Conservation (phyloP, 2,329 filamentous ascomycete species). For the Ceratocystis lukuohia region DNA sequence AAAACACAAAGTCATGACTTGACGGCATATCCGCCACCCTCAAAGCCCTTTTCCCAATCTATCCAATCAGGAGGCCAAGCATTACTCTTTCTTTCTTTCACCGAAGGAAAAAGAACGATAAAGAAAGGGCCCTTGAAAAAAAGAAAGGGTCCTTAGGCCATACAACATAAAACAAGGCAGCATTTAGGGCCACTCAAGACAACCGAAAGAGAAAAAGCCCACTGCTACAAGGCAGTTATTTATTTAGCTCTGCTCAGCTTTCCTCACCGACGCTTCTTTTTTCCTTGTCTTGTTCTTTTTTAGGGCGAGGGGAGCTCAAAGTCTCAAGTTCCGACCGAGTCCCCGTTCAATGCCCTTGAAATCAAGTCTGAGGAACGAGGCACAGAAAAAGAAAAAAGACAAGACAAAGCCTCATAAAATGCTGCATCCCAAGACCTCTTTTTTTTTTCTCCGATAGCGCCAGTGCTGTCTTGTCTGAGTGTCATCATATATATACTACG, state of each 20-base stretch:
- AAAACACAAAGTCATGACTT: no score
- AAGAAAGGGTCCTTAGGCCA: background rate
- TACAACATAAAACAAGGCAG: background rate
- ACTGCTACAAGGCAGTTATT: no score
- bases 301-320: no score
- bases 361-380: background rate
- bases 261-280: no score
- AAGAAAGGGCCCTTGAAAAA: background rate
- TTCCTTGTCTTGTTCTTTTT: no score
- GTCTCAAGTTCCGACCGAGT: no score
- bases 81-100: background rate
- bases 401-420: constrained; percentile 8
- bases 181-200: background rate
- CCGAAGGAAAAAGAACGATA: background rate
- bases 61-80: background rate
- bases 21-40: background rate
- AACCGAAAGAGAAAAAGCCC: background rate
- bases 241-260: background rate
- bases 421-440: background rate
- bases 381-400: background rate
- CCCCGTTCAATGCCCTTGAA: background rate
- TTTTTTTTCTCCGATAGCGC: constrained; percentile 3
- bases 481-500: background rate
- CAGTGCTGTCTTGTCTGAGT: background rate
- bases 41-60: background rate